Base-by-base conservation (phyloP, 164 flowering plant genomes). In the Protea cynaroides region DNA sequence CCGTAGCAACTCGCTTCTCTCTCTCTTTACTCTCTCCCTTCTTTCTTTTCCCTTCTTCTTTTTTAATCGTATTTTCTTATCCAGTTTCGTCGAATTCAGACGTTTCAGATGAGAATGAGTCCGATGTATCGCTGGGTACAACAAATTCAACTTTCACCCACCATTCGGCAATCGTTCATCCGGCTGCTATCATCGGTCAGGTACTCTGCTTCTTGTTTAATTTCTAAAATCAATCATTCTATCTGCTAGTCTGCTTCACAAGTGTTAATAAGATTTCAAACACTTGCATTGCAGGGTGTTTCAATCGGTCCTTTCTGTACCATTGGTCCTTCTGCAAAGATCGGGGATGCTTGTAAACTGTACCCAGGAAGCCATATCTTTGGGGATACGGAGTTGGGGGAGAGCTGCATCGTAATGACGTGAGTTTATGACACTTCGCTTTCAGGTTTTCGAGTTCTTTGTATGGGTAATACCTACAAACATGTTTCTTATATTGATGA, bases 281-380 rank as follows among this genome's bases (percentile, higher is more conserved):
- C 8, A 1, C 8, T 12, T 40, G 4, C 46, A 8, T 40, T 70
- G 53, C 71, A 90, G 97, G 91, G 87, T 65, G 88, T 86, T 55
- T 82, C 93, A 18, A 65, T 94, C 66, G 99, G 96, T 56, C 92
- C 97, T 6, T 91, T 85, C 70, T 91, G 99, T 69, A 81, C 93
- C 0, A 78, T 91, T 74, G 96, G 97, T 4, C 71, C 90, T 19
- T 76, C 72, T 34, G 93, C 71, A 9, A 89, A 79, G 79, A 72
- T 94, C 52, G 97, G 99, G 59, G 74, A 79, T 77, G 82, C 78
- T 25, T 91, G 98, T 65, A 71, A 79, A 52, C 62, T 90, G 55
- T 72, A 83, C 74, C 89, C 96, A 7, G 87, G 87, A 24, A 86
- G 95, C 80, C 96, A 93, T 75, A 68, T 93, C 25, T 89, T 83